Evolutionary conservation across 1,284 basidiomycete genomes (phyloP), one percentile per base, ranked within the genome.

Genomic region (Ustilago sp.): DNA sequence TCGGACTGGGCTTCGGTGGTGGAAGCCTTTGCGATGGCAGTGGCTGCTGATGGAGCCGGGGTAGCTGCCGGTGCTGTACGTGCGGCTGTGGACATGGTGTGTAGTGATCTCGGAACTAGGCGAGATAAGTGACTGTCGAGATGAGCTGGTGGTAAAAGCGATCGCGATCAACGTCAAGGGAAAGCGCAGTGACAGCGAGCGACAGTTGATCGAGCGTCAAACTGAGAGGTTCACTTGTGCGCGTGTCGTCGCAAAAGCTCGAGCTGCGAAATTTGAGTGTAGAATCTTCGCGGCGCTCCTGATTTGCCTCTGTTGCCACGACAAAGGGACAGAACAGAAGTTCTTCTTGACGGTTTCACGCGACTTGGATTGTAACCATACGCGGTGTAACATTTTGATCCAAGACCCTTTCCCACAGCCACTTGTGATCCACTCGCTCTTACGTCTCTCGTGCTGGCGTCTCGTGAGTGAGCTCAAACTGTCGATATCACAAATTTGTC

Each of bases 1-100:
- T 77, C 75, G 58, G 69, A 66, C 60, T 77, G 69, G 32, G 59
- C 62, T 35, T 69, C 66, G 34, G 60, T 51, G 62, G 31, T 41
- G 36, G 66, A 35, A n/a, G 62, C 48, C 54, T 68, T 72, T 51
- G 52, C 36, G 47, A 47, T 47, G 55, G 63, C 57, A 12, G 66
- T 34, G 41, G 74, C 59, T 8, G 64, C 48, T n/a, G 57, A 45
- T 36, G 51, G 8, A 41, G 63, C 51, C 7, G 66, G 36, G 19
- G 68, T 65, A 13, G 68, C 54, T 45, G 59, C 60, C 39, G 61
- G 57, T 63, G 69, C 68, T 50, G 59, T 50, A 54, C 68, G 68
- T 43, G 65, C 48, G 38, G 65, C 70, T 61, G 64, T 51, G 35
- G 70, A 73, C 70, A 73, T 73, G 39, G 19, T 68, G 43, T 54